Percentiles rank a stretch among this genome's conserved stretches.
Conservation (phyloP, 2,329 filamentous ascomycete genomes). For the Calonectria pauciramosa region DNA sequence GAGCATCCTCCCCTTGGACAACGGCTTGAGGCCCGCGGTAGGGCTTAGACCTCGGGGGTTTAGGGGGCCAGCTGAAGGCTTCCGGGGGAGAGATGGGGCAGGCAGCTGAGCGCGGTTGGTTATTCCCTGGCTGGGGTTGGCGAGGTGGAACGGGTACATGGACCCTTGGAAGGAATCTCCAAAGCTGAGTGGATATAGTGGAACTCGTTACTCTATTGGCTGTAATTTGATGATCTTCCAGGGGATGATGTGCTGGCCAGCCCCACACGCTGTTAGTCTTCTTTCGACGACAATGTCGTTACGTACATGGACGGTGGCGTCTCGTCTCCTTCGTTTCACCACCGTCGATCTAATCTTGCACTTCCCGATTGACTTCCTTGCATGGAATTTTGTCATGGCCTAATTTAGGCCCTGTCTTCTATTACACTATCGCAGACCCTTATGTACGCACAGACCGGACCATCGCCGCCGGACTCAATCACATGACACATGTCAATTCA, state of each 20-base stretch:
- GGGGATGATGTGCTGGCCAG: constrained; percentile 3
- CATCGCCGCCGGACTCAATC: background rate
- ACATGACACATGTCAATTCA: background rate
- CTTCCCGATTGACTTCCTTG: constrained; percentile 5
- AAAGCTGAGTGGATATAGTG: background rate
- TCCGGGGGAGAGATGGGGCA: background rate
- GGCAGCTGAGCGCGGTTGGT: background rate
- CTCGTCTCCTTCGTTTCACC: background rate
- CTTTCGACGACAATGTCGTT: background rate
- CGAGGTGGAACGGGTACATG: background rate
- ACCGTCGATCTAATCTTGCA: background rate
- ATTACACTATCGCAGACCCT: background rate
- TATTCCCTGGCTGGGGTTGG: background rate
- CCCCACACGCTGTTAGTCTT: background rate
- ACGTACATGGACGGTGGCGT: background rate
- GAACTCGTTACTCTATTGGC: background rate
- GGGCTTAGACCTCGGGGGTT: background rate
- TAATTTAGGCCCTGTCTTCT: background rate
- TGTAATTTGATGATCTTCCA: background rate
- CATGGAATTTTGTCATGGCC: background rate
- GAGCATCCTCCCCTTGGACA: background rate
- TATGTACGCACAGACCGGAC: constrained; percentile 6
- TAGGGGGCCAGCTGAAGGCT: background rate
- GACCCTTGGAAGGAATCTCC: background rate
- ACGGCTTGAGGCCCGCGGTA: background rate